A percentile compares a stretch with the other conserved stretches of the same genome.
These are phyloP conservation scores for Penicillium crystallinum DNA, from an alignment of 495 filamentous ascomycete genomes.

Conservation along the genomic window DNA sequence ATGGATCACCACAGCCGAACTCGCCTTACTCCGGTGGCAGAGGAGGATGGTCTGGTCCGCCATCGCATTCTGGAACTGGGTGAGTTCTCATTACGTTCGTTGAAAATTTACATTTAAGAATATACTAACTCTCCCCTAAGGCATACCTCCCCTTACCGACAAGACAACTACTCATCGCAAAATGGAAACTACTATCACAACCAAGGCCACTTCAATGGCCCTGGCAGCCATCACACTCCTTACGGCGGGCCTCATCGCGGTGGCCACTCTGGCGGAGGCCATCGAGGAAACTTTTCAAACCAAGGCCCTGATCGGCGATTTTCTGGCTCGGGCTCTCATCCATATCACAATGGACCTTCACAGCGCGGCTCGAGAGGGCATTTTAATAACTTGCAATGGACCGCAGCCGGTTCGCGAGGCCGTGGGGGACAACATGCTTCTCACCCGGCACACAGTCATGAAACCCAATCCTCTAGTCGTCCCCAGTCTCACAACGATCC, in stretches of 20 bases:
- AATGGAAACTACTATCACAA: constrained; percentile 50
- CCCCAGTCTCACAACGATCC: constrained; percentile 30
- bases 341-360: constrained; percentile 20
- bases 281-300: constrained; percentile 50
- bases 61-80: constrained; percentile 55
- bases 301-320: constrained; percentile 44
- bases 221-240: constrained; percentile 47
- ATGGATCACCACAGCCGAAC: constrained; percentile 60
- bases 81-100: constrained; percentile 30
- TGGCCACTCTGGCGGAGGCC: constrained; percentile 42
- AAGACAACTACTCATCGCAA: constrained; percentile 41
- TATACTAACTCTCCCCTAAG: constrained; percentile 22
- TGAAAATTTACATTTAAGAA: constrained; percentile 8
- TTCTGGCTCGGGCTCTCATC: constrained; percentile 30
- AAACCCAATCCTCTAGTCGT: constrained; percentile 23
- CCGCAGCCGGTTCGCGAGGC: constrained; percentile 34
- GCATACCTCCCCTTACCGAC: constrained; percentile 49
- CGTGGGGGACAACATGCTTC: constrained; percentile 31
- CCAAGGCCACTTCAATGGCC: constrained; percentile 48
- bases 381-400: constrained; percentile 61
- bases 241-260: constrained; percentile 50
- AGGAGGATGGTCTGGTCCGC: constrained; percentile 53
- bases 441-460: constrained; percentile 22
- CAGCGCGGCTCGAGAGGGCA: constrained; percentile 35
- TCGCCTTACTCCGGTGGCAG: constrained; percentile 58